phyloP scores from a whole-genome alignment of 108 stramenopile genomes.

The Phaeodactylum tricornutum region DNA sequence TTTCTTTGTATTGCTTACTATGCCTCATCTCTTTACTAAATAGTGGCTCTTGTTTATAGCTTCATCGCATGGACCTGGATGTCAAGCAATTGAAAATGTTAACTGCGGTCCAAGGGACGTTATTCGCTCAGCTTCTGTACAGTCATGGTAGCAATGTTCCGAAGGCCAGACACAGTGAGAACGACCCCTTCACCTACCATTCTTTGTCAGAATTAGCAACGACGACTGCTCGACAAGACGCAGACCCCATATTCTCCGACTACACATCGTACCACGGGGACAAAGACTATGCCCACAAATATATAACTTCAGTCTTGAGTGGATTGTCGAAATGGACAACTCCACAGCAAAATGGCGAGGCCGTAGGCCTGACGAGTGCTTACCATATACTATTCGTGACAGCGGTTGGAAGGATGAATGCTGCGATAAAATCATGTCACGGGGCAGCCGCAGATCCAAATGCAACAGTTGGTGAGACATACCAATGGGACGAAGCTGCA shows the following conservation, averaged over 20 bases:
- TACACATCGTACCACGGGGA: conserved; percentile 41
- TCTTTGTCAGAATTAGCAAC: conserved; percentile 56
- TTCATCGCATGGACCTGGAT: conserved; percentile 82
- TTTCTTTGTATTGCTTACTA: no score
- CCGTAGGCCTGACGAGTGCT: conserved; percentile 38
- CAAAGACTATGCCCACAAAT: conserved; percentile 40
- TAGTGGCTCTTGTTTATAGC: no score
- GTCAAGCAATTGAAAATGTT: conserved; percentile 43
- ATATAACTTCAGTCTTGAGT: conserved; percentile 39
- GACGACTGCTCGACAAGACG: conserved; percentile 26
- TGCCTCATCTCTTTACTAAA: no score
- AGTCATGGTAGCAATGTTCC: conserved; percentile 59
- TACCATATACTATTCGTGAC: conserved; percentile 63
- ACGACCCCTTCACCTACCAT: conserved; percentile 30
- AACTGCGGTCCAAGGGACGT: conserved; percentile 20
- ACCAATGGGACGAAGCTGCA: conserved; percentile 48
- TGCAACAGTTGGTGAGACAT: conserved; percentile 10
- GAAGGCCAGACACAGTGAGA: conserved; percentile 27
- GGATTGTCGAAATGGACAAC: conserved; percentile 47
- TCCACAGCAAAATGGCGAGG: conserved; percentile 28
- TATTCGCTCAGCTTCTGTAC: conserved; percentile 52
- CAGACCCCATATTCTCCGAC: conserved; percentile 46
- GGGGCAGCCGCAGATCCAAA: conserved; percentile 18
- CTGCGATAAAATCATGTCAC: conserved; percentile 37
- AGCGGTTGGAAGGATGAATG: conserved; percentile 40